Conservation (phyloP, 208 protist genomes). For the Phytomonas sp. region DNA sequence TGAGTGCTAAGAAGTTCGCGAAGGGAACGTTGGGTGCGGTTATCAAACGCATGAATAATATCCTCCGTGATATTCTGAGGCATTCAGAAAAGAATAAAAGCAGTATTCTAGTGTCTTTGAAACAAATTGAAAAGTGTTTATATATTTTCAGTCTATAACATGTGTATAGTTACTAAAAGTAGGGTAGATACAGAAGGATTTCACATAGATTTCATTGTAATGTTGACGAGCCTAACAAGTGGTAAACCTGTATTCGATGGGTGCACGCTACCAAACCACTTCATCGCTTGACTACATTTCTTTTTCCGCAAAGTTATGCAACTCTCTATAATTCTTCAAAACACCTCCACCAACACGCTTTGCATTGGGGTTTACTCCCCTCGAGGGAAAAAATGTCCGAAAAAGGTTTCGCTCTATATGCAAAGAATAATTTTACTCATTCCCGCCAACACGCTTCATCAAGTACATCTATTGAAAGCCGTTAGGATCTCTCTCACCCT, state of each 20-base stretch:
- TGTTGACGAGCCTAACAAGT: background rate
- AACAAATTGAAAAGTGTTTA: background rate
- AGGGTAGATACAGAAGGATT: background rate
- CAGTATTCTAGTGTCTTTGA: background rate
- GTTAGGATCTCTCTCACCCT: background rate
- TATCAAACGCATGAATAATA: constrained; percentile 9
- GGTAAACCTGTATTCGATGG: background rate
- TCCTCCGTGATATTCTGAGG: background rate
- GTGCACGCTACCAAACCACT: background rate
- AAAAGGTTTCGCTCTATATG: background rate
- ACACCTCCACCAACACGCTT: background rate
- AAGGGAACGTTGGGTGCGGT: constrained; percentile 12
- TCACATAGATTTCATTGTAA: background rate
- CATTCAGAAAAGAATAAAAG: background rate
- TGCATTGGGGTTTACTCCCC: background rate
- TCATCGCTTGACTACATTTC: background rate
- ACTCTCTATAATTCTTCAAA: background rate
- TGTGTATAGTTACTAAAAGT: background rate
- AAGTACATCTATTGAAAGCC: background rate
- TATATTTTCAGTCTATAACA: background rate
- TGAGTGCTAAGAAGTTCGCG: constrained; percentile 21
- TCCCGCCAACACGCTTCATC: background rate
- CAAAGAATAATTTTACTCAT: background rate
- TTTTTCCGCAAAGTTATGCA: background rate
- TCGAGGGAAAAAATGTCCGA: background rate